These are phyloP conservation scores for Hymenoscyphus fructigenus DNA, from an alignment of 2,329 filamentous ascomycete genomes.

Conservation along the genomic window DNA sequence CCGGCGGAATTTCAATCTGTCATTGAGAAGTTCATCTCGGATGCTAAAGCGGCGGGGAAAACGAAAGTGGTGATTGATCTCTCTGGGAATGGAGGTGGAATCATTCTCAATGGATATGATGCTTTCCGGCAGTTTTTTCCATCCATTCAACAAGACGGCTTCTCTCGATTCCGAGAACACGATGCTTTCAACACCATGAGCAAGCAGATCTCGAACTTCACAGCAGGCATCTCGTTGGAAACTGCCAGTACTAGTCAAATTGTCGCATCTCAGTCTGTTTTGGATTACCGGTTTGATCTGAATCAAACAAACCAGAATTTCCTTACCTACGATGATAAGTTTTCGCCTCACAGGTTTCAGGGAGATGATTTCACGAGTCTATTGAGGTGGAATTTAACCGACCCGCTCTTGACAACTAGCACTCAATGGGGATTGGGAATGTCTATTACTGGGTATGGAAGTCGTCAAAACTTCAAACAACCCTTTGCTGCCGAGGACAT, in stretches of 20 bases:
- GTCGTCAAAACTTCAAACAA: conserved; percentile 30
- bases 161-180: conserved; percentile 25
- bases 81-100: conserved; percentile 57
- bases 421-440: conserved; percentile 28
- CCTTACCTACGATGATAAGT: conserved; percentile 25
- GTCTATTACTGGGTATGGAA: conserved; percentile 38
- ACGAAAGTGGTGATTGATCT: conserved; percentile 64
- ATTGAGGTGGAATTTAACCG: conserved; percentile 28
- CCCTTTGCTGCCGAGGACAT: conserved; percentile 44
- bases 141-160: conserved; percentile 29
- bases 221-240: conserved; percentile 20
- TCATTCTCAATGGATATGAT: conserved; percentile 46
- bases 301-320: conserved; percentile 27
- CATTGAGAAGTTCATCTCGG: conserved; percentile 43
- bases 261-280: conserved; percentile 19
- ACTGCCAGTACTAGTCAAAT: conserved; percentile 21
- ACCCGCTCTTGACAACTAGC: conserved; percentile 26
- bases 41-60: conserved; percentile 47
- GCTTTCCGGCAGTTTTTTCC: conserved; percentile 46
- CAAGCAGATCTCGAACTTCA: conserved; percentile 20
- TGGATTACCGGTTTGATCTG: conserved; percentile 28
- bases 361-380: conserved; percentile 23
- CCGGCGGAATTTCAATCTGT: conserved; percentile 29
- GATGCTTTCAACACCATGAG: conserved; percentile 27
- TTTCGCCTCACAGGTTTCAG: conserved; percentile 20